These are phyloP conservation scores for Serendipita indica DNA, from an alignment of 768 basidiomycete species.

Conservation along the genomic window DNA sequence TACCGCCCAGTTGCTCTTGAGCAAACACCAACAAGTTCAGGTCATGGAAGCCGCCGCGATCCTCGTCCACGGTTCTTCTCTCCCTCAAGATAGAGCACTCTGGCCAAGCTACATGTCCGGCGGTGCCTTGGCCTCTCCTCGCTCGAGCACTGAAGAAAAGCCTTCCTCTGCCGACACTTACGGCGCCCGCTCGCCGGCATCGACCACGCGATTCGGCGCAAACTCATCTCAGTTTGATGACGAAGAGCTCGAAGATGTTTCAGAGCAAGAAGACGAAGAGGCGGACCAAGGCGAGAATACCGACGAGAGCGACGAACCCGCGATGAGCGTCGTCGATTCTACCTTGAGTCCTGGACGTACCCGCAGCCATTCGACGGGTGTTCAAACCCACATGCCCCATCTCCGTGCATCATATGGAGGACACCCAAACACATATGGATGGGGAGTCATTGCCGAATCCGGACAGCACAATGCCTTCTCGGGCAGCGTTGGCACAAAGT, in stretches of 20 bases:
- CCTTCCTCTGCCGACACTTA: background rate
- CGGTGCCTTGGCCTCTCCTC: conserved; percentile 12
- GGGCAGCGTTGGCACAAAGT: conserved; percentile 1
- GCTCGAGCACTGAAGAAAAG: background rate
- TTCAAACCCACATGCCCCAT: conserved; percentile 3
- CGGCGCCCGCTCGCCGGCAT: conserved; percentile 18
- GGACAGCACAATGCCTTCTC: background rate
- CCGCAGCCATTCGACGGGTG: background rate
- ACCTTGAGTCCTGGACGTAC: background rate
- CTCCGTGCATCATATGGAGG: background rate
- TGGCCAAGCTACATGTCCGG: conserved; percentile 72
- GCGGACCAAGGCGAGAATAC: conserved; percentile 12
- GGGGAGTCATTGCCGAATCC: conserved; percentile 9
- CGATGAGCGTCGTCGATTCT: background rate
- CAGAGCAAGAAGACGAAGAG: conserved; percentile 11
- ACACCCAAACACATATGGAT: background rate
- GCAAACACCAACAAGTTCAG: conserved; percentile 96
- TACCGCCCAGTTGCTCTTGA: conserved; percentile 75
- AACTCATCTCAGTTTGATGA: conserved; percentile 18
- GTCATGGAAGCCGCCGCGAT: conserved; percentile 95
- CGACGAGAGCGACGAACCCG: conserved; percentile 10
- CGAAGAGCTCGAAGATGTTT: conserved; percentile 12
- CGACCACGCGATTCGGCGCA: conserved; percentile 19
- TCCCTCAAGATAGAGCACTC: conserved; percentile 86
- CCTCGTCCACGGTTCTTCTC: conserved; percentile 68